Evolutionary conservation across 176 grass and related monocot species (phyloP).

Genomic region (Triticum timopheevii): DNA sequence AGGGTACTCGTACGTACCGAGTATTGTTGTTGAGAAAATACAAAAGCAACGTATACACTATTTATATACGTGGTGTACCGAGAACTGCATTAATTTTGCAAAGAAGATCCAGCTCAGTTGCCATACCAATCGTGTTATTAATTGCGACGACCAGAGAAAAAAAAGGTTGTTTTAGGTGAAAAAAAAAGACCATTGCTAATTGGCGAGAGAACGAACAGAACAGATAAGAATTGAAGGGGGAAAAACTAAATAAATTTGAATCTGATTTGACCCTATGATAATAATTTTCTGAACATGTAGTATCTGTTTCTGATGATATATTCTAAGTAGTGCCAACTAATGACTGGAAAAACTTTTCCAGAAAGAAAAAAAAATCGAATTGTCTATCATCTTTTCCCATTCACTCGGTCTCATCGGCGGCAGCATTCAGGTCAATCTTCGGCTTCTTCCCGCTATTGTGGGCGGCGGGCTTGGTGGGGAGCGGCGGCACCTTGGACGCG

Average conservation of each 20-base stretch:
- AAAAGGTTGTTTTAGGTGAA: too few relatives aligned
- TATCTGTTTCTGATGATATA: not conserved
- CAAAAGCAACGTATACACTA: not conserved
- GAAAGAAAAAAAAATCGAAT: not conserved
- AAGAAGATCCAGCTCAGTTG: not conserved
- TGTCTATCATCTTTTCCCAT: not conserved
- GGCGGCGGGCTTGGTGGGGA: not conserved
- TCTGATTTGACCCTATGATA: conserved; percentile 32
- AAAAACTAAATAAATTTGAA: not conserved
- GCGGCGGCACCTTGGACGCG: conserved; percentile 41
- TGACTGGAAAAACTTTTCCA: not conserved
- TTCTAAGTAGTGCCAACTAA: conserved; percentile 3
- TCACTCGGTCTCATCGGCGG: conserved; percentile 50
- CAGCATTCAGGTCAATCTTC: conserved; percentile 54
- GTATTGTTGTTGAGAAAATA: not conserved
- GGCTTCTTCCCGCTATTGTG: conserved; percentile 41
- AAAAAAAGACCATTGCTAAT: too few relatives aligned
- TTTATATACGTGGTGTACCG: too few relatives aligned
- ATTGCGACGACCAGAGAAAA: not conserved
- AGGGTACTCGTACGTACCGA: not conserved
- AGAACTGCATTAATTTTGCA: not conserved
- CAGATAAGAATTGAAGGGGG: not conserved
- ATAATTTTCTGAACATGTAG: conserved; percentile 3
- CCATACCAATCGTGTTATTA: not conserved
- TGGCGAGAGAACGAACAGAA: not conserved